These are phyloP conservation scores for Flueggea neowawraea DNA, from an alignment of 441 rosid genomes.

Conservation along the genomic window DNA sequence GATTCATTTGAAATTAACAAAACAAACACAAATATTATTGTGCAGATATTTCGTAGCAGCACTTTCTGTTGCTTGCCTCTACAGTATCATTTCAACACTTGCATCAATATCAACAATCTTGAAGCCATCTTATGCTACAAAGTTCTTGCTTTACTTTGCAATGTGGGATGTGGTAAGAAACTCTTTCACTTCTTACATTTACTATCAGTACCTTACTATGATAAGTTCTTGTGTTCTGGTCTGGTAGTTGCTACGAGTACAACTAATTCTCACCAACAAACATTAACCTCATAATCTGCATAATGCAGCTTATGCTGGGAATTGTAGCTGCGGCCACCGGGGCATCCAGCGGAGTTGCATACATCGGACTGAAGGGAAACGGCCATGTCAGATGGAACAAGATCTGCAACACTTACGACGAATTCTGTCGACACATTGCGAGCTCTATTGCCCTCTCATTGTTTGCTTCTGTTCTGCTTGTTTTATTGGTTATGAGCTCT, in stretches of 20 bases:
- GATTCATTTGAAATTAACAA: no score
- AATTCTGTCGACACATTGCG: constrained; percentile 58
- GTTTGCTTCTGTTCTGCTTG: constrained; percentile 53
- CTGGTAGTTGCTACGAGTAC: no score
- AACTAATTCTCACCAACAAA: no score
- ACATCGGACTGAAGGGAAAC: constrained; percentile 68
- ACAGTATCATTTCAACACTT: constrained; percentile 56
- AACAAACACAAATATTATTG: no score
- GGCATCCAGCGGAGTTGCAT: constrained; percentile 64
- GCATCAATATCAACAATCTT: constrained; percentile 40
- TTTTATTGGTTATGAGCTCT: constrained; percentile 49
- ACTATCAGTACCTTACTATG: no score
- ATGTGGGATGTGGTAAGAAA: constrained; percentile 58
- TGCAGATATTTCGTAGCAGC: constrained; percentile 76
- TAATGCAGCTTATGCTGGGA: constrained; percentile 62
- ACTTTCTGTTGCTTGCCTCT: constrained; percentile 54
- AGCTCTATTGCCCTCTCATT: constrained; percentile 44
- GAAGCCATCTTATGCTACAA: constrained; percentile 33
- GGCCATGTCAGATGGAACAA: constrained; percentile 43
- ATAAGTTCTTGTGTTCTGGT: no score
- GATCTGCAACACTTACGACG: constrained; percentile 58
- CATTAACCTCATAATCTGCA: no score
- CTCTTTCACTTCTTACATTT: no score
- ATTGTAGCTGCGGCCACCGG: constrained; percentile 77
- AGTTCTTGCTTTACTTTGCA: constrained; percentile 39